Conservation (phyloP, 2,329 filamentous ascomycete genomes). For the Dendryphion nanum region DNA sequence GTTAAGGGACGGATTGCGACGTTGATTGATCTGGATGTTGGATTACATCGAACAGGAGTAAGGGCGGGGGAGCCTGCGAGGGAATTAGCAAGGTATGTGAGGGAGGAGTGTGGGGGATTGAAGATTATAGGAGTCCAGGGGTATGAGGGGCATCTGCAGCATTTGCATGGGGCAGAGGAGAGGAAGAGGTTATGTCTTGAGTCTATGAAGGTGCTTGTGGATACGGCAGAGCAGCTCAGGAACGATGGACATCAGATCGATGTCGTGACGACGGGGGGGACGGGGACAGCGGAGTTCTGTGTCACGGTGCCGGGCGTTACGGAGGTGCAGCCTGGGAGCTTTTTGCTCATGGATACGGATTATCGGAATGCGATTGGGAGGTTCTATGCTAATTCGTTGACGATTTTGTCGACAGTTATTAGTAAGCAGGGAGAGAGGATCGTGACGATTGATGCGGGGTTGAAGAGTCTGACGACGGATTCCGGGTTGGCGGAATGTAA, state of each 20-base stretch:
- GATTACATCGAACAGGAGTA: constrained; percentile 51
- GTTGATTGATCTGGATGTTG: constrained; percentile 52
- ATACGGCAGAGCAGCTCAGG: constrained; percentile 45
- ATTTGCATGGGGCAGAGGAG: constrained; percentile 47
- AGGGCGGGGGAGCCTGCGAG: constrained; percentile 43
- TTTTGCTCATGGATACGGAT: constrained; percentile 59
- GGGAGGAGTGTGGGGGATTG: too few relatives aligned
- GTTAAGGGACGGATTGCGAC: constrained; percentile 41
- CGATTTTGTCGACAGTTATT: constrained; percentile 50
- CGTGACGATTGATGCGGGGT: constrained; percentile 51
- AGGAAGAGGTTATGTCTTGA: constrained; percentile 45
- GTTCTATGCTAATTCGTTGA: constrained; percentile 51
- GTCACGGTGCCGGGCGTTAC: constrained; percentile 51
- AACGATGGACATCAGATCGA: constrained; percentile 45
- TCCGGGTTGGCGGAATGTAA: constrained; percentile 52
- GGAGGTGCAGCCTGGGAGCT: constrained; percentile 55
- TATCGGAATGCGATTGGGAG: constrained; percentile 54
- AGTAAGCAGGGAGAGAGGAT: constrained; percentile 46
- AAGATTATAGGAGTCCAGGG: constrained; percentile 52
- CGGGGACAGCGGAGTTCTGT: constrained; percentile 55
- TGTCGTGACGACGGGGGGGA: constrained; percentile 54
- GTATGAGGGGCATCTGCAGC: constrained; percentile 56
- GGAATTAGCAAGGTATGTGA: constrained; percentile 43
- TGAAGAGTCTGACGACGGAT: constrained; percentile 54
- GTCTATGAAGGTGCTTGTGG: constrained; percentile 47